phyloP scores from a whole-genome alignment of 1,139 yeast genomes.

The Lodderomyces parapsilosis region DNA sequence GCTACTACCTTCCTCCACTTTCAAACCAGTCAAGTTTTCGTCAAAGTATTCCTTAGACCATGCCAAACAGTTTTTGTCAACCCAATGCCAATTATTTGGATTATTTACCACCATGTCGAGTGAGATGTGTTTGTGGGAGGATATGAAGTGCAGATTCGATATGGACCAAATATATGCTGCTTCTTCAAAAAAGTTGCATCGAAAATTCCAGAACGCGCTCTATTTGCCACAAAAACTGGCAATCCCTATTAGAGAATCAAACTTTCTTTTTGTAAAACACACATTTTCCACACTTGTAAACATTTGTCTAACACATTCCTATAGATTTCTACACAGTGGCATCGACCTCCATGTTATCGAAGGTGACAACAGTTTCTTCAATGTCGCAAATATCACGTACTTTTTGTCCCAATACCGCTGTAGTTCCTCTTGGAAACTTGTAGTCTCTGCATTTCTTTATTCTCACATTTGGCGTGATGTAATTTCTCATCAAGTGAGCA shows the following conservation, averaged over 20 bases:
- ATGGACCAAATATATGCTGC: conserved; percentile 17
- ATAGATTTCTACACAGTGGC: conserved; percentile 26
- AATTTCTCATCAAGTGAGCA: conserved; percentile 81
- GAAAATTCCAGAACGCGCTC: conserved; percentile 5
- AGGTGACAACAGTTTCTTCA: conserved; percentile 58
- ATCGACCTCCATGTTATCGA: conserved; percentile 68
- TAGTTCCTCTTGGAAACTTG: conserved; percentile 87
- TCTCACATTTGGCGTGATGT: conserved; percentile 87
- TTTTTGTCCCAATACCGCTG: conserved; percentile 72
- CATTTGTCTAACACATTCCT: too few species aligned
- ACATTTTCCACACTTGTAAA: too few species aligned
- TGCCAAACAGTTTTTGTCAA: conserved; percentile 90
- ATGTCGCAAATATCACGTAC: conserved; percentile 68
- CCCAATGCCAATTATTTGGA: conserved; percentile 88
- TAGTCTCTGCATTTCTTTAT: conserved; percentile 77
- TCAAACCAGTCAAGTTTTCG: conserved; percentile 53
- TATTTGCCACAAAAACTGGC: neutral
- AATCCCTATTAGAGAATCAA: too few species aligned
- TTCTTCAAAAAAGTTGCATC: neutral
- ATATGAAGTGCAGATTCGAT: neutral
- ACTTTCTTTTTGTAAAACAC: too few species aligned
- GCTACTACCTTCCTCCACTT: conserved; percentile 33
- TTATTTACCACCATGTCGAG: conserved; percentile 48
- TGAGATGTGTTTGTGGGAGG: conserved; percentile 4
- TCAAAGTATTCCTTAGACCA: conserved; percentile 84